These are phyloP conservation scores for Laguncularia racemosa DNA, from an alignment of 345 rosid species.

Conservation along the genomic window DNA sequence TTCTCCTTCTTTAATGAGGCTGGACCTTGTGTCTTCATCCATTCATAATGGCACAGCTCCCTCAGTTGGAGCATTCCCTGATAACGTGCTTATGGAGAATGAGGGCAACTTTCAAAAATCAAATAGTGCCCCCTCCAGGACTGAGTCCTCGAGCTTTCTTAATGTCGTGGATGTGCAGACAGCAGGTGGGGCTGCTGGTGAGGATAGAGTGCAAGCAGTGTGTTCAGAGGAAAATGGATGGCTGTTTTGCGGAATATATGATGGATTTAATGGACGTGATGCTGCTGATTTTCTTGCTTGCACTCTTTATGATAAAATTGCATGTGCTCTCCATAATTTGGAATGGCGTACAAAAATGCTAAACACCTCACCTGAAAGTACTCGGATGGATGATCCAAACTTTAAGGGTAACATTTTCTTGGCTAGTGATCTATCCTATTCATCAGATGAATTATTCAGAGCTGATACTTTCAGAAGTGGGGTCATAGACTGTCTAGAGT, in stretches of 20 bases:
- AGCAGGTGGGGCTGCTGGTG: conserved; percentile 23
- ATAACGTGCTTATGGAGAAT: neutral
- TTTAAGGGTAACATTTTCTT: neutral
- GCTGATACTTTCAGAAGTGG: conserved; percentile 8
- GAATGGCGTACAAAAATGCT: conserved; percentile 14
- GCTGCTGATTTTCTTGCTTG: conserved; percentile 20
- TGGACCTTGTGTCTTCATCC: conserved; percentile 8
- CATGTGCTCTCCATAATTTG: conserved; percentile 11
- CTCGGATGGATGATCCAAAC: neutral
- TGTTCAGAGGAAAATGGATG: conserved; percentile 20
- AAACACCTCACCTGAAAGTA: neutral
- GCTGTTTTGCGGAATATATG: conserved; percentile 21
- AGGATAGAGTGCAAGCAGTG: conserved; percentile 24
- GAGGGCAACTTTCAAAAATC: conserved; percentile 2
- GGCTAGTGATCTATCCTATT: neutral
- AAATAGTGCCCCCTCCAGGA: conserved; percentile 4
- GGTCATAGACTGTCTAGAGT: conserved; percentile 12
- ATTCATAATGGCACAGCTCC: neutral
- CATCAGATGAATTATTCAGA: neutral
- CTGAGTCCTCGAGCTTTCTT: conserved; percentile 16
- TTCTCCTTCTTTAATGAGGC: conserved; percentile 13
- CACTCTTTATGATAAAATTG: conserved; percentile 12
- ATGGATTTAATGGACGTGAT: conserved; percentile 22
- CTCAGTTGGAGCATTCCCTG: conserved; percentile 2
- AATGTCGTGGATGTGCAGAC: conserved; percentile 13